Evolutionary conservation across 164 flowering plant species (phyloP).

Genomic region (Magnolia kwangsiensis): DNA sequence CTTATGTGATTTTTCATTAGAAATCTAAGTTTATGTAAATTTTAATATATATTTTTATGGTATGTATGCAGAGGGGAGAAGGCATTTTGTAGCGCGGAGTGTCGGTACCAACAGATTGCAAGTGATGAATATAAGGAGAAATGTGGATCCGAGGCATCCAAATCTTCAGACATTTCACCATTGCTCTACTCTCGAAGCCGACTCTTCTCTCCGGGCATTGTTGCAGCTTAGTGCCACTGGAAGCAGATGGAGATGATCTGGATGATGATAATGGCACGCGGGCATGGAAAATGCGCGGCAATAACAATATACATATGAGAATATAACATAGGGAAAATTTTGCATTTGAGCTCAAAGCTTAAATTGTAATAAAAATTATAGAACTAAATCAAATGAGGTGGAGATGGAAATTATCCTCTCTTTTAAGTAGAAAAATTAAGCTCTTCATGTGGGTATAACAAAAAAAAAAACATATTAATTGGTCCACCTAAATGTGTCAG

Average conservation of each 20-base stretch:
- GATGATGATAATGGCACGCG: neutral
- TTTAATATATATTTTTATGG: neutral
- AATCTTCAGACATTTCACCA: conserved; percentile 34
- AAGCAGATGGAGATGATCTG: neutral
- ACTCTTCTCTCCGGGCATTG: conserved; percentile 56
- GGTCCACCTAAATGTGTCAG: too few relatives aligned
- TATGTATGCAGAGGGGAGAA: conserved; percentile 70
- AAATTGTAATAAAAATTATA: neutral
- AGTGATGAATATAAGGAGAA: conserved; percentile 63
- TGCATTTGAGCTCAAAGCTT: neutral
- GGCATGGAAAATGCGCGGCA: neutral
- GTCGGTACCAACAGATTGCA: conserved; percentile 58
- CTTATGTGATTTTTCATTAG: too few relatives aligned
- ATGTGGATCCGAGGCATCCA: conserved; percentile 54
- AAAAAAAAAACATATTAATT: too few relatives aligned
- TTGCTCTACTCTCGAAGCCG: conserved; percentile 29
- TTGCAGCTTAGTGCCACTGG: conserved; percentile 34
- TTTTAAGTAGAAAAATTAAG: too few relatives aligned
- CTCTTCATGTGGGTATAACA: too few relatives aligned
- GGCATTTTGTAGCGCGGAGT: conserved; percentile 79
- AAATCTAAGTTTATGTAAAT: too few relatives aligned
- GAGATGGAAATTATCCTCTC: neutral
- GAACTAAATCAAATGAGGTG: neutral
- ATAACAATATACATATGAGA: neutral
- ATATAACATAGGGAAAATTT: neutral